These are phyloP conservation scores for Xylaria polymorpha DNA, from an alignment of 2,329 filamentous ascomycete genomes.

Conservation along the genomic window DNA sequence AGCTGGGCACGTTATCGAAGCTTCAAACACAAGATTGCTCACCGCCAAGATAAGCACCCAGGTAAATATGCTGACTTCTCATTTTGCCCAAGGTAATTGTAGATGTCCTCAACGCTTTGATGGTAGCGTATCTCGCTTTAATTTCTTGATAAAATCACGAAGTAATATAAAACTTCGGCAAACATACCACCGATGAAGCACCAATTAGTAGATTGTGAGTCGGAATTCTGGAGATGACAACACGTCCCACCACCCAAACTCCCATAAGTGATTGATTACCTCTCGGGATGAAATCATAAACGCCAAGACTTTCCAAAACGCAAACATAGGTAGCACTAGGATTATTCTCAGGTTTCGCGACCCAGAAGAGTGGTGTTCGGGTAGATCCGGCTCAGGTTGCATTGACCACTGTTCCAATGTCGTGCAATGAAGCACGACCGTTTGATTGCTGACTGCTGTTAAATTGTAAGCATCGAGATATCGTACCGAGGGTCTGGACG, in stretches of 20 bases:
- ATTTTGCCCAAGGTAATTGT: background rate
- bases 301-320: conserved; percentile 36
- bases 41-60: background rate
- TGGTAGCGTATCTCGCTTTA: background rate
- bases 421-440: conserved; percentile 47
- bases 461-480: conserved; percentile 57
- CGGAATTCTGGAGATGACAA: conserved; percentile 14
- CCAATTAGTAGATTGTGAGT: conserved; percentile 17
- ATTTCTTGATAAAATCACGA: background rate
- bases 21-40: background rate
- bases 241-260: conserved; percentile 28
- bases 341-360: conserved; percentile 29
- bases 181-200: background rate
- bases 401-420: conserved; percentile 41
- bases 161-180: background rate
- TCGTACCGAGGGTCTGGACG: conserved; percentile 66
- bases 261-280: conserved; percentile 19
- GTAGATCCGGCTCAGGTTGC: conserved; percentile 43
- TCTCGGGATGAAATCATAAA: conserved; percentile 31
- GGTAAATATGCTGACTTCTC: background rate
- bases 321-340: conserved; percentile 27
- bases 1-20: conserved; percentile 1
- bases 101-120: conserved; percentile 2
- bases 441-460: conserved; percentile 26
- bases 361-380: conserved; percentile 33